Conservation (phyloP, 1,139 yeast species). For the Meyerozyma guilliermondii region DNA sequence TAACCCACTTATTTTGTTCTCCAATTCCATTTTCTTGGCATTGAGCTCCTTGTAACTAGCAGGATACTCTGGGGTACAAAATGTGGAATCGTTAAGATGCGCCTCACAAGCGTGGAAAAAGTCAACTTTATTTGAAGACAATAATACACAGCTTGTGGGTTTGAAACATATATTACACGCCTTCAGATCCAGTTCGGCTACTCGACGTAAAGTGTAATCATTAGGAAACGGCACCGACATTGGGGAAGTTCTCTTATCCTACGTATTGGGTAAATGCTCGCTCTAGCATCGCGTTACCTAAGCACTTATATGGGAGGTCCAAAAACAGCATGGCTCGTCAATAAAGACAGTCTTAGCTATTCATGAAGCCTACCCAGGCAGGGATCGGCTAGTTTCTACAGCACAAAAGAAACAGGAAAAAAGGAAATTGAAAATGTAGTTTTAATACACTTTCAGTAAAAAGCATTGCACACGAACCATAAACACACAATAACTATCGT, state of each 20-base stretch:
- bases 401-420: too few species aligned
- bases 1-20: slow-evolving; percentile 34
- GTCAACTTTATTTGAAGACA: slow-evolving; percentile 35
- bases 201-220: slow-evolving; percentile 49
- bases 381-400: neutral
- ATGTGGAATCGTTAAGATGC: slow-evolving; percentile 61
- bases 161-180: slow-evolving; percentile 67
- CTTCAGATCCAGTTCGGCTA: slow-evolving; percentile 50
- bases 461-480: too few species aligned
- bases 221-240: slow-evolving; percentile 41
- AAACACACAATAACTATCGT: too few species aligned
- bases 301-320: neutral
- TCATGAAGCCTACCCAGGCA: too few species aligned
- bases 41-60: slow-evolving; percentile 43
- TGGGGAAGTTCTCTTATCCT: neutral
- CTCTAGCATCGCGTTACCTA: neutral
- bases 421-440: too few species aligned
- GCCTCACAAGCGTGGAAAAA: slow-evolving; percentile 65
- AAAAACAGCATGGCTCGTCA: neutral
- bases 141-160: slow-evolving; percentile 58
- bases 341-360: too few species aligned
- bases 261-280: neutral
- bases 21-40: slow-evolving; percentile 30
- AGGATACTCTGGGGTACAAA: slow-evolving; percentile 50
- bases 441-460: too few species aligned